Base-by-base conservation (phyloP, 2,329 filamentous ascomycete genomes). In the Exophiala bonariae region DNA sequence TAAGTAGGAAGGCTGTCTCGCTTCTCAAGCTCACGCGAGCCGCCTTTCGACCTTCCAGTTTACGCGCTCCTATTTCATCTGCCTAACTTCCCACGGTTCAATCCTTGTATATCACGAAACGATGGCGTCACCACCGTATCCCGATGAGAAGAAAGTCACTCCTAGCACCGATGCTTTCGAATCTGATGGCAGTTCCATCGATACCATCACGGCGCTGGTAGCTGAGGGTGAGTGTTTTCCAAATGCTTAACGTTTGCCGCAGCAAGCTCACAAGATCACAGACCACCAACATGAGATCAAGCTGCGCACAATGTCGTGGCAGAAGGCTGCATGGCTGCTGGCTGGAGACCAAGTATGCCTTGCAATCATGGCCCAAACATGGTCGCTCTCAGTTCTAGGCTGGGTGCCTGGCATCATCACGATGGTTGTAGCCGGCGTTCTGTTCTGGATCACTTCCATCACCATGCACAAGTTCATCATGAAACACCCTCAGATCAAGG, bases 401-500 rank as follows among this genome's bases (percentile, higher is more conserved):
- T 74, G 71, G 70, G 69, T 73, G 16, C 70, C 71, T 2, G 70
- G 71, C 4, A 68, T 75, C 32, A 67, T 75, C 47, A 73, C 70
- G 28, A 76, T 75, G 72, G 49, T 76, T 10, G 54, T 69, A 4
- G 67, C 70, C 9, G 71, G 71, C 20, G 53, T 68, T 3, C 57
- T 77, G 3, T 76, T 77, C 63, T 76, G 69, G 69, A 70, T 75
- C 45, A 77, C 74, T 9, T 74, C 70, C 9, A 69, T 76, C 22
- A 76, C 74, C 16, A 76, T 77, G 72, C 71, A 74, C 62, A 70
- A 71, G 44, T 77, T 66, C 58, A 76, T 77, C 61, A 76, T 77
- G 73, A 75, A 74, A 50, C 52, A 76, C 45, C 73, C 73, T 9
- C 68, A 75, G 28, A 76, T 77, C 58, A 69, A 56, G 42, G 69